Evolutionary conservation across 768 basidiomycete genomes (phyloP).

Genomic region (Termitomyces sp.): DNA sequence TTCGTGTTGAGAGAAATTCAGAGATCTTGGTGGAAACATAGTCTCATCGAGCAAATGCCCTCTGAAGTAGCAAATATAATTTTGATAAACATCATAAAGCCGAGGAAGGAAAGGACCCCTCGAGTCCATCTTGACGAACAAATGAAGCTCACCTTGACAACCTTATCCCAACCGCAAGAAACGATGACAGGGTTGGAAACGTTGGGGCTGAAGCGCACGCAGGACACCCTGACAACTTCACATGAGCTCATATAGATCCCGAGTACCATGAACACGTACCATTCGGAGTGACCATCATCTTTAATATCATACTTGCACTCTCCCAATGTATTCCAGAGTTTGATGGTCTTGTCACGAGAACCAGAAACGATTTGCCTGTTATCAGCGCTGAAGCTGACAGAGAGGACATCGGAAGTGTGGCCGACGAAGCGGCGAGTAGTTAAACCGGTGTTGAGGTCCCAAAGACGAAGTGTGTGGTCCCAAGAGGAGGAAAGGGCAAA

Average conservation of each 20-base stretch:
- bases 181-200: slow-evolving; percentile 97
- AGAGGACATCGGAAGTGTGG: slow-evolving; percentile 96
- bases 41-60: slow-evolving; percentile 63
- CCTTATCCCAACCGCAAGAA: slow-evolving; percentile 99
- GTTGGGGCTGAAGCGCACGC: slow-evolving; percentile 99
- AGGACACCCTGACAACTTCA: slow-evolving; percentile 73
- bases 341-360: slow-evolving; percentile 94
- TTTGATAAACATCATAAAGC: slow-evolving; percentile 28
- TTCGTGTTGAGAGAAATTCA: slow-evolving; percentile 38
- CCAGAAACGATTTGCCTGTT: slow-evolving; percentile 99
- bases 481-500: slow-evolving; percentile 98
- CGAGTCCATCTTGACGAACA: background rate
- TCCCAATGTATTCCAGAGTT: slow-evolving; percentile 99
- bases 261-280: slow-evolving; percentile 40
- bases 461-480: slow-evolving; percentile 99
- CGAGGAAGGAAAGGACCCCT: background rate
- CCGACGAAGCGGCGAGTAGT: slow-evolving; percentile 98
- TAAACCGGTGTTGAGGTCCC: slow-evolving; percentile 96
- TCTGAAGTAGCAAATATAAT: slow-evolving; percentile 90
- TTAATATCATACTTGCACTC: slow-evolving; percentile 99
- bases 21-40: slow-evolving; percentile 74
- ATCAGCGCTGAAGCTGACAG: slow-evolving; percentile 99
- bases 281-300: slow-evolving; percentile 97
- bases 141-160: slow-evolving; percentile 81
- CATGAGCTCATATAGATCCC: background rate